Evolutionary conservation across 306 rosid genomes (phyloP), one percentile per base, ranked within the genome.

Genomic region (Geum urbanum): DNA sequence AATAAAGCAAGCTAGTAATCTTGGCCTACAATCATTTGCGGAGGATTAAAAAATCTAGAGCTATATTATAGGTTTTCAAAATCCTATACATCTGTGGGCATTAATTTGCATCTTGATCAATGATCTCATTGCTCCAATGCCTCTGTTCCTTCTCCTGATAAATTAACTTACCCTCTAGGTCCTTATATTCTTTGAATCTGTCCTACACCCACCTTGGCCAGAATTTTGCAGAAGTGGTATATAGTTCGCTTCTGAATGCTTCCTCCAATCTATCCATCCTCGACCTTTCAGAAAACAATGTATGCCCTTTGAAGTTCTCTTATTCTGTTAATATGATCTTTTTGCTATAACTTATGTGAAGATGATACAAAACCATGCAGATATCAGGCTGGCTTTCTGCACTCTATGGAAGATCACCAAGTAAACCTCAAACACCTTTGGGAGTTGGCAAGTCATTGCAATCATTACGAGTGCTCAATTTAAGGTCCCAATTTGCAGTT

Each of bases 381-480:
- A 85, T 94, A 70, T 63, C 88, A 51, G 98, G 97, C 66, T 94
- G 97, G 90, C 91, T 94, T 72, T 84, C 89, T 81, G 76, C 84
- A 76, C 85, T 82, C 76, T 83, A 59, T 71, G 52, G 47, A 74
- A 82, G 85, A 74, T 73, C 72, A 71, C 66, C 75, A 51, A 75
- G 74, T 44, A 74, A 58, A 56, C 65, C 78, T 43, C 75, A 43
- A 32, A 48, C 72, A 35, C 82, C 80, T 50, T 66, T 65, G 27
- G 78, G 71, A 74, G 72, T 24, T 64, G 83, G 87, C 62, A 88
- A 77, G 79, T 83, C 95, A 76, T 87, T 94, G 81, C 91, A 82
- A 72, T 82, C 82, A 54, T 68, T 94, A 72, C 88, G 73, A n/a
- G 89, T 80, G 24, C 95, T 94, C 68, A 88, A 84, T 74, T 73